Base-by-base conservation (phyloP, 257 asterid species). In the Solanum ossicruentum region DNA sequence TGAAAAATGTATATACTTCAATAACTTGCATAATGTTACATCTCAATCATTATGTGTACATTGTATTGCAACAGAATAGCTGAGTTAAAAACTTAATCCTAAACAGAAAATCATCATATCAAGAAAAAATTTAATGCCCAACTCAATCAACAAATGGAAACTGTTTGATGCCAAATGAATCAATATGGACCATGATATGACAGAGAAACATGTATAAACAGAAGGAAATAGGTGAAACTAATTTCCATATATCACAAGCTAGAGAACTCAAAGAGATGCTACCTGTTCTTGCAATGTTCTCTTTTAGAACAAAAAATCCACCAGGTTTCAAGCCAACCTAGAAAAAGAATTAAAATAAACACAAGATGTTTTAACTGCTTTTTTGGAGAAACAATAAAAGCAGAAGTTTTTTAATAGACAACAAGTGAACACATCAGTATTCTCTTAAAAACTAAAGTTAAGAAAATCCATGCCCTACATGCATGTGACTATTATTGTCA, bases 291-390 rank as follows among this genome's bases (percentile, higher is more conserved):
- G 99, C 98, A 80, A 95, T 91, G 85, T 96, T 96, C 89, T 96
- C 99, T 92, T 96, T 96, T 88, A 96, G 78, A 85, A 96, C 87
- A 83, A 96, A 92, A 81, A 96, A 86, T 43, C 99, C 99, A 67
- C 98, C 97, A 43, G 94, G 94, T 88, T 86, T 96, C 79, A 96
- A 98, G 81, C 98, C 98, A 26, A 54, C 90, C 99, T 95, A 91
- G 71, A 89, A 81, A 84, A 89, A 58, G 82, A 36, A 71, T 26
- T 39, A 51, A 61, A 41, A n/a, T 13, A 49, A 77, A 21, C 21
- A 51, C 45, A 77, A 77, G 15, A 9, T 15, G 63, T 51, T 71
- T 52, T 52, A 47, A 41, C 3, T 26, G 75, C 80, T 41, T 81
- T 77, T 81, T n/a, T 71, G 65, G 81, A 41, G 18, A 67, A 54